Evolutionary conservation across 768 basidiomycete genomes (phyloP).

Genomic region (Xerocomus spinulosus): DNA sequence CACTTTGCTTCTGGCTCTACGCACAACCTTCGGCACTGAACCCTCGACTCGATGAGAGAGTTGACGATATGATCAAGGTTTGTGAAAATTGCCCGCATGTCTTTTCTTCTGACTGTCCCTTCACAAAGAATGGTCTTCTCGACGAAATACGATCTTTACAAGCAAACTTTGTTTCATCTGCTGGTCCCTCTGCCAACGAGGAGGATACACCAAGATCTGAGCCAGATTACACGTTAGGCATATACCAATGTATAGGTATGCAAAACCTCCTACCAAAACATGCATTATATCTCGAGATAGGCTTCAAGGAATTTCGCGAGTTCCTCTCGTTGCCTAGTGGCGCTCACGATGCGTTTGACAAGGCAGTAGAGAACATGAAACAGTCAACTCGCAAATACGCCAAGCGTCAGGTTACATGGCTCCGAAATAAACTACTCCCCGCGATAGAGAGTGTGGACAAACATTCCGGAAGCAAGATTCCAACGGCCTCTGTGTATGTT

Average conservation of each 20-base stretch:
- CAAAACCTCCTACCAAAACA: not conserved
- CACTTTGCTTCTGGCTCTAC: constrained; percentile 89
- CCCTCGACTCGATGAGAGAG: constrained; percentile 67
- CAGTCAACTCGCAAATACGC: constrained; percentile 86
- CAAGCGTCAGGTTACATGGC: constrained; percentile 88
- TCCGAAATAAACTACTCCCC: constrained; percentile 84
- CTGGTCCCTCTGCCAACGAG: not conserved
- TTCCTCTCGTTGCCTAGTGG: constrained; percentile 49
- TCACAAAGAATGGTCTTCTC: constrained; percentile 65
- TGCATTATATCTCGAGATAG: constrained; percentile 38
- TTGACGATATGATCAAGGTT: constrained; percentile 89
- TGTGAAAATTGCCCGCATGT: not conserved
- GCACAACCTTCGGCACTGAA: constrained; percentile 61
- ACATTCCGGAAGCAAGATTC: constrained; percentile 21
- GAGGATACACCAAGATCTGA: not conserved
- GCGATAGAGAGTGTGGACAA: constrained; percentile 49
- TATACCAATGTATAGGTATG: constrained; percentile 91
- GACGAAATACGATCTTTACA: constrained; percentile 66
- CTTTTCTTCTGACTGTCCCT: constrained; percentile 1
- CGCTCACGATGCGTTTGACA: constrained; percentile 40
- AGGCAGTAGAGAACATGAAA: constrained; percentile 78
- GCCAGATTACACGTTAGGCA: constrained; percentile 69
- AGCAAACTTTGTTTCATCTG: constrained; percentile 13
- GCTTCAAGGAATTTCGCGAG: constrained; percentile 85
- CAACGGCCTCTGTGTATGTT: constrained; percentile 46